These are phyloP conservation scores for Kwoniella pini DNA, from an alignment of 768 basidiomycete genomes.

Conservation along the genomic window DNA sequence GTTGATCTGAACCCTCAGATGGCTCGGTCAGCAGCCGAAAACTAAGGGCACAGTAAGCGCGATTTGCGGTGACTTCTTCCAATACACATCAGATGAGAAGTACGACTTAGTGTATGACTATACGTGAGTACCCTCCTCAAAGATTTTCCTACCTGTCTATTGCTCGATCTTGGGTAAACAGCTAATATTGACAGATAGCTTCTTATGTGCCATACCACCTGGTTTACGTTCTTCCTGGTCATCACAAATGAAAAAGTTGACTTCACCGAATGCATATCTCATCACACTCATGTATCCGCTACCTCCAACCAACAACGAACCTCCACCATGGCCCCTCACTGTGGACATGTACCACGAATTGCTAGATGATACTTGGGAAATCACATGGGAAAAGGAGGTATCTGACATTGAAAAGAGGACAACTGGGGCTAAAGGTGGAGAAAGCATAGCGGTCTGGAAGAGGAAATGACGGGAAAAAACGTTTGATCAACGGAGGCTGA, in stretches of 20 bases:
- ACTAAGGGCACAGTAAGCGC: constrained; percentile 15
- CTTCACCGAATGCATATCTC: constrained; percentile 17
- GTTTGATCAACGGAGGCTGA: too few species aligned
- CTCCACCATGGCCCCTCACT: constrained; percentile 40
- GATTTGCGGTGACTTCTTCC: constrained; percentile 40
- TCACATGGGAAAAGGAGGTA: constrained; percentile 29
- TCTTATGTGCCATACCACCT: constrained; percentile 48
- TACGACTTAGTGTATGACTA: constrained; percentile 48
- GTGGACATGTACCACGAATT: constrained; percentile 42
- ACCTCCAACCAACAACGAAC: neutral
- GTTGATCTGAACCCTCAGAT: constrained; percentile 11
- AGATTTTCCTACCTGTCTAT: too few species aligned
- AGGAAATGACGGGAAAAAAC: constrained; percentile 41
- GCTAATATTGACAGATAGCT: constrained; percentile 36
- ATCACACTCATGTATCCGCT: constrained; percentile 52
- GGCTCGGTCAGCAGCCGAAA: constrained; percentile 18
- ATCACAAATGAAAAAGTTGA: constrained; percentile 21
- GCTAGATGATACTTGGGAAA: constrained; percentile 41
- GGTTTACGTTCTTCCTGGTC: constrained; percentile 32
- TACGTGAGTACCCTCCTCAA: constrained; percentile 43
- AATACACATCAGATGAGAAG: constrained; percentile 21
- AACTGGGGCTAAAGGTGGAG: constrained; percentile 26
- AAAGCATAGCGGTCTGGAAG: constrained; percentile 33
- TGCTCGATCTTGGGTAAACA: too few species aligned
- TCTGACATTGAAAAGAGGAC: constrained; percentile 21